Conservation (phyloP, 2,329 filamentous ascomycete genomes). For the Colletotrichum sp. region DNA sequence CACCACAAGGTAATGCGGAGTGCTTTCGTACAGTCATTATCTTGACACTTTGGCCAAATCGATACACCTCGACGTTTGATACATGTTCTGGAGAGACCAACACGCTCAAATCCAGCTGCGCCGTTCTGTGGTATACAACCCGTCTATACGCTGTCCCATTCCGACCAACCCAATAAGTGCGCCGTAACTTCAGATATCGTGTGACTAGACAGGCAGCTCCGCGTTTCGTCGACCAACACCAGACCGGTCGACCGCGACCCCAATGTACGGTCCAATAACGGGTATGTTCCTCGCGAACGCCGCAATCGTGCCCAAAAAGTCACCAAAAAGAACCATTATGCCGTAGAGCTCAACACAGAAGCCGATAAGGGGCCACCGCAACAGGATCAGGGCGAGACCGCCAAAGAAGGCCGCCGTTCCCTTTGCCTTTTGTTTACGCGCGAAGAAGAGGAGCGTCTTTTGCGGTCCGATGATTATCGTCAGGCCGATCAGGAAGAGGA, state of each 20-base stretch:
- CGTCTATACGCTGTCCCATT: not conserved
- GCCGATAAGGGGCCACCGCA: constrained; percentile 90
- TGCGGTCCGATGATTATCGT: constrained; percentile 92
- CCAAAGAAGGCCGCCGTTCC: constrained; percentile 87
- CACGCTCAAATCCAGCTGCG: constrained; percentile 8
- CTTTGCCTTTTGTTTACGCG: constrained; percentile 88
- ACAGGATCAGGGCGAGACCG: constrained; percentile 83
- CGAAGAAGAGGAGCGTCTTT: constrained; percentile 95
- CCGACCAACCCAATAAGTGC: not conserved
- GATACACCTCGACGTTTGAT: not conserved
- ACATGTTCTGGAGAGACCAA: constrained; percentile 4
- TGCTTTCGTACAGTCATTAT: constrained; percentile 14
- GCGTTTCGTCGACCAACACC: constrained; percentile 74
- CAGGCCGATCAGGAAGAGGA: constrained; percentile 96
- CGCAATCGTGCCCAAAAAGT: constrained; percentile 92
- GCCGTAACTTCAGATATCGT: not conserved
- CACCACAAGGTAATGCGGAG: not conserved
- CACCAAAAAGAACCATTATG: constrained; percentile 91
- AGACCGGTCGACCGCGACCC: constrained; percentile 71
- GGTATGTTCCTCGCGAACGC: constrained; percentile 86
- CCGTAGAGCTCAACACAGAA: constrained; percentile 93
- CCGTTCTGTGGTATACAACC: constrained; percentile 22
- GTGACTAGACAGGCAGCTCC: constrained; percentile 74
- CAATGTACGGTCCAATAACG: constrained; percentile 86
- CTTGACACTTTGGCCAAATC: not conserved